phyloP scores from a whole-genome alignment of 2,329 filamentous ascomycete species.

The Colletotrichum incanum region DNA sequence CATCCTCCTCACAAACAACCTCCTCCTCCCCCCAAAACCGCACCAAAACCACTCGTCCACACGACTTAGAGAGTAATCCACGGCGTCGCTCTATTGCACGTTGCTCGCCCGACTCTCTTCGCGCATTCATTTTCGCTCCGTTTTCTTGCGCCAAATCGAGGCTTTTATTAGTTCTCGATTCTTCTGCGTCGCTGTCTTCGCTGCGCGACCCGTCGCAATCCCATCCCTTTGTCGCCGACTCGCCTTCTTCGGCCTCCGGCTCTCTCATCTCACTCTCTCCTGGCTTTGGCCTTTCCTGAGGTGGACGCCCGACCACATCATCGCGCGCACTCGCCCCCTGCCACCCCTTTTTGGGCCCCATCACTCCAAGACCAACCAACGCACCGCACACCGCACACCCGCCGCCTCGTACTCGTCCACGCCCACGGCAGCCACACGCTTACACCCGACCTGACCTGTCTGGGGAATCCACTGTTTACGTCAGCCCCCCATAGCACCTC shows the following conservation, averaged over 20 bases:
- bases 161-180: conserved; percentile 67
- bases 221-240: conserved; percentile 37
- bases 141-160: conserved; percentile 53
- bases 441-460: conserved; percentile 24
- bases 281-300: conserved; percentile 27
- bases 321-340: conserved; percentile 39
- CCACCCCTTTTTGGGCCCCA: conserved; percentile 40
- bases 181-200: conserved; percentile 40
- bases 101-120: conserved; percentile 42
- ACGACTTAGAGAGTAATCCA: conserved; percentile 44
- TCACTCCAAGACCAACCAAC: conserved; percentile 32
- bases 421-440: conserved; percentile 33
- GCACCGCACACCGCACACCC: conserved; percentile 15
- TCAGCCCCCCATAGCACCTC: conserved; percentile 36
- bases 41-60: conserved; percentile 45
- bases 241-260: conserved; percentile 30
- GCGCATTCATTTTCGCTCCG: conserved; percentile 45
- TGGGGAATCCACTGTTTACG: conserved; percentile 42
- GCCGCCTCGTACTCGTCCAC: conserved; percentile 26
- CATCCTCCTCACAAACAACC: conserved; percentile 44
- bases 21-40: conserved; percentile 39
- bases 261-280: conserved; percentile 35
- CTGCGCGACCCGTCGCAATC: conserved; percentile 44
- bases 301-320: conserved; percentile 43
- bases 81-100: conserved; percentile 35